Evolutionary conservation across 176 grass and related monocot species (phyloP).

Genomic region (Oryza rufipogon): DNA sequence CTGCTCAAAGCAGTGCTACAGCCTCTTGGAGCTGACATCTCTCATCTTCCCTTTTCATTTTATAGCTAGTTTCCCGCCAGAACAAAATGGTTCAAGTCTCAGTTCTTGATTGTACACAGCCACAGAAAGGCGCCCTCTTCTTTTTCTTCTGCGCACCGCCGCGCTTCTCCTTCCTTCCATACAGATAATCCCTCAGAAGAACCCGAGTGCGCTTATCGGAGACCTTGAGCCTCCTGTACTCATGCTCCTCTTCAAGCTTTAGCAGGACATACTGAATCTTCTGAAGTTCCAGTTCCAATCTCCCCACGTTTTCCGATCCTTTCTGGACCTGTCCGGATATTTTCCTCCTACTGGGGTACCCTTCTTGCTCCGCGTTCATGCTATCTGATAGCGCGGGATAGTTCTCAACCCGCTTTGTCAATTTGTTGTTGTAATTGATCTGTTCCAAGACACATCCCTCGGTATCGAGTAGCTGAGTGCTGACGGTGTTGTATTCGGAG

Average conservation of each 20-base stretch:
- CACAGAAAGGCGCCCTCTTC: slow-evolving; percentile 69
- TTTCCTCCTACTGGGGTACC: slow-evolving; percentile 61
- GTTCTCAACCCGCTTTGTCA: slow-evolving; percentile 63
- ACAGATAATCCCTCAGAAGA: slow-evolving; percentile 86
- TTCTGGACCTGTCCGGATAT: slow-evolving; percentile 64
- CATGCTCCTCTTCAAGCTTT: slow-evolving; percentile 79
- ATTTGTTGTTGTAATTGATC: slow-evolving; percentile 65
- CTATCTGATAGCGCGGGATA: slow-evolving; percentile 53
- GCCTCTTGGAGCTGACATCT: slow-evolving; percentile 20
- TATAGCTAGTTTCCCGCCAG: slow-evolving; percentile 8
- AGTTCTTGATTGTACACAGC: slow-evolving; percentile 65
- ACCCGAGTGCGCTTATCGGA: slow-evolving; percentile 70
- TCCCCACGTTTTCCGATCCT: slow-evolving; percentile 72
- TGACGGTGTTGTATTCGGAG: slow-evolving; percentile 66
- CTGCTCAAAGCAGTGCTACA: slow-evolving; percentile 16
- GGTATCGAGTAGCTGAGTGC: slow-evolving; percentile 60
- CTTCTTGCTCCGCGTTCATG: slow-evolving; percentile 53
- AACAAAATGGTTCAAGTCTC: slow-evolving; percentile 45
- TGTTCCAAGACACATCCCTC: slow-evolving; percentile 69
- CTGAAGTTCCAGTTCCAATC: slow-evolving; percentile 81
- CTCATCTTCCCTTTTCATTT: slow-evolving; percentile 13
- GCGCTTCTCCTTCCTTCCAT: slow-evolving; percentile 67
- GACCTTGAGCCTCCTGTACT: slow-evolving; percentile 54
- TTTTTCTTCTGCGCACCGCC: slow-evolving; percentile 36
- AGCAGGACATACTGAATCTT: slow-evolving; percentile 85